Base-by-base conservation (phyloP, 768 basidiomycete genomes). In the Mrakia gelida region DNA sequence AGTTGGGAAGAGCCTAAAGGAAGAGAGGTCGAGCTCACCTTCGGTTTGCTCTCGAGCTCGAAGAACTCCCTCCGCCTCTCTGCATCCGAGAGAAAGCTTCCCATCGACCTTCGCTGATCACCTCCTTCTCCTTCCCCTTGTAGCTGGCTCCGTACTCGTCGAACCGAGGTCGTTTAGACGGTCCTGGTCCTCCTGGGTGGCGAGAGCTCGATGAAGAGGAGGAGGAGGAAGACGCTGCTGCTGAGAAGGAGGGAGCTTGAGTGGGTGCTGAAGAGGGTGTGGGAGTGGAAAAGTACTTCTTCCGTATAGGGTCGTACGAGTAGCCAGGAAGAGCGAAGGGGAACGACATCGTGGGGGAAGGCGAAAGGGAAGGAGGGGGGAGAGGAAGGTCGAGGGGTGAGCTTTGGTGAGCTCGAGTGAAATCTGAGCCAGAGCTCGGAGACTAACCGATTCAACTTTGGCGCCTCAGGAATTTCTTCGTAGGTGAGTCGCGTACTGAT, bases 281-380 rank as follows among this genome's bases (percentile, higher is more conserved):
- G 32, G 52, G 41, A 2, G 73, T 62, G 1, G 73, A 65, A 10
- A 78, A 78, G 65, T 78, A 78, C 56, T 78, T 78, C 49, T 78
- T 74, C 63, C 38, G 38, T 38, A 78, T 28, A 5, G 72, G 77
- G 43, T 78, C 77, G 49, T 56, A 68, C 15, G 52, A 41, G 32
- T 73, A 52, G 38, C 38, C 38, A 8, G 38, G 77, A 13, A 78
- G 34, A 32, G 32, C 45, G 62, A 78, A 78, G 10, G 72, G 54
- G 2, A 78, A 75, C 10, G 75, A 75, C 75, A 75, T 75, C 28
- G 30, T 11, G 72, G 2, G 30, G 54, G 45, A 15, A 16, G 43
- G 28, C 71, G 15, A 45, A 13, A 56, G 26, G 21, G 18, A 8
- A n/a, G 54, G 18, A 56, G 54, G 54, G 38, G 38, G 23, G 54